phyloP scores from a whole-genome alignment of 176 grass and related monocot genomes.

The Oryza meyeriana region DNA sequence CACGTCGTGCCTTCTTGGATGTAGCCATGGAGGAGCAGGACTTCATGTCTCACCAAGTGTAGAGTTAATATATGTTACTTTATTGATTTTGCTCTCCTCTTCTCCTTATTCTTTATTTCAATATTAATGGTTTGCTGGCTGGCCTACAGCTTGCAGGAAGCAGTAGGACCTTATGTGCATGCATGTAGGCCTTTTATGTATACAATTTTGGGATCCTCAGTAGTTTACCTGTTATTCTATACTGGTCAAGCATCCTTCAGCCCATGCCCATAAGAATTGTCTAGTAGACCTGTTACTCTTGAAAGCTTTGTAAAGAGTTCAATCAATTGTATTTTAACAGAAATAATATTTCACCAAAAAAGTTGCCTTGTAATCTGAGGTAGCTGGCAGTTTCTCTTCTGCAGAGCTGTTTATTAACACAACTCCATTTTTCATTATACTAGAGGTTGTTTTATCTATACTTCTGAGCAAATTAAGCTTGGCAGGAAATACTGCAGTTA shows the following conservation, averaged over 20 bases:
- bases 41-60: neutral
- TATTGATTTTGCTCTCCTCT: neutral
- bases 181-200: neutral
- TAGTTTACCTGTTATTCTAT: neutral
- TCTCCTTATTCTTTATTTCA: neutral
- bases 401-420: neutral
- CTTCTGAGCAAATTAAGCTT: neutral
- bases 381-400: neutral
- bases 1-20: neutral
- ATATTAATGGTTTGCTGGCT: neutral
- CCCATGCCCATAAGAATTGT: neutral
- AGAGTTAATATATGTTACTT: too few species aligned
- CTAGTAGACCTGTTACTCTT: neutral
- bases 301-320: neutral
- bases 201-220: neutral
- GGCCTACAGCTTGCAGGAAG: neutral
- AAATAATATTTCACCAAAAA: neutral
- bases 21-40: neutral
- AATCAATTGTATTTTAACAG: neutral
- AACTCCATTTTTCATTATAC: neutral
- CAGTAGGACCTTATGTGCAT: neutral
- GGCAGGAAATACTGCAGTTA: neutral
- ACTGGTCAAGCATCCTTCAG: neutral
- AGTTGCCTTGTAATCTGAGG: neutral
- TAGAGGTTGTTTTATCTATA: neutral